Evolutionary conservation across 2,329 filamentous ascomycete species (phyloP), one percentile per base, ranked within the genome.

Genomic region (Pseudocercospora cruenta): DNA sequence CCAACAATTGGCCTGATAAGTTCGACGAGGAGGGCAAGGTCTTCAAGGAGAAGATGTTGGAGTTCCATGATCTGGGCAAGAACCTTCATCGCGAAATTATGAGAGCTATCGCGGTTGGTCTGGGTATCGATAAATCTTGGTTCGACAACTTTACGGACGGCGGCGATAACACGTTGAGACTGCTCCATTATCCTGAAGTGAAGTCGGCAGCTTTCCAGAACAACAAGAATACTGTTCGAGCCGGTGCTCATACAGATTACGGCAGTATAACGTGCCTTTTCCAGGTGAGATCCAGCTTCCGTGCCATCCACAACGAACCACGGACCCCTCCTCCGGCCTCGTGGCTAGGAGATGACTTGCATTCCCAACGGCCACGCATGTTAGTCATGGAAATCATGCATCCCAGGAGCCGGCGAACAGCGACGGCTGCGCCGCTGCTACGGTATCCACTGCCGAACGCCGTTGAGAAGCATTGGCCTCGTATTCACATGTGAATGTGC

Each of bases 1-100:
- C 92, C 0, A 97, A 97, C 75, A 88, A 86, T 69, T 97, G 94
- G 94, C 94, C 89, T 0, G 81, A 84, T 57, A 83, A 68, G 73
- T 83, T 88, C 90, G 73, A 77, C 49, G 69, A 67, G n/a, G 73
- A 73, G 62, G 94, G 91, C 1, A 87, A 87, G 65, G 80, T 82
- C 69, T 94, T 94, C 82, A 89, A 87, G 73, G 73, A 82, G n/a
- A 85, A 84, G 19, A 96, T 96, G 92, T 77, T 88, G 58, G 79
- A 79, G 3, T 97, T 97, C 78, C 91, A 90, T 71, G 84, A 84
- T n/a, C 83, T 84, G 67, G 96, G 93, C 79, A 91, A 93, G 77
- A 77, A 80, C 14, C 78, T 97, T 63, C 91, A 97, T 78, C 82
- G 87, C 28, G 83, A 93, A 81, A 94, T 96, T 76, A 81, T 82